Evolutionary conservation across 176 grass and related monocot species (phyloP).

Genomic region (Sorghum bicolor): DNA sequence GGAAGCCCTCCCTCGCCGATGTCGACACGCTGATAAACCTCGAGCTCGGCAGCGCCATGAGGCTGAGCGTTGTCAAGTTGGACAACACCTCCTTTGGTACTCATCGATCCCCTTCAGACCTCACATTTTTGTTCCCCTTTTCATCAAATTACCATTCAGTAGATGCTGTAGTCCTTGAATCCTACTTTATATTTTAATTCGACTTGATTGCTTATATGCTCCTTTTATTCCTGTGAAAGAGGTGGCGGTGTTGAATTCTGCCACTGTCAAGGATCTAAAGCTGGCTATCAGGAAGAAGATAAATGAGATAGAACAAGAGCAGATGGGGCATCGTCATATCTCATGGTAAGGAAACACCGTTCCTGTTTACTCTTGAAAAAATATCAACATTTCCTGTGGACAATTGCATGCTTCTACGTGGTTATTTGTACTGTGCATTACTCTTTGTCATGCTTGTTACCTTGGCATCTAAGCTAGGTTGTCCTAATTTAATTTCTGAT

Average conservation of each 20-base stretch:
- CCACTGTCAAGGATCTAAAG: conserved; percentile 85
- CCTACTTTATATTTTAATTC: background rate
- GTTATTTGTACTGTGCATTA: background rate
- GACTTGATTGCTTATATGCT: background rate
- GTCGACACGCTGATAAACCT: conserved; percentile 86
- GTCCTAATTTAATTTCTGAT: background rate
- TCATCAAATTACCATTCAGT: background rate
- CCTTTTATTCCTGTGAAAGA: conserved; percentile 40
- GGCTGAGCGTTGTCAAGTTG: conserved; percentile 59
- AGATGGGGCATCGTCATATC: conserved; percentile 89
- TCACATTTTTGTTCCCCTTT: conserved; percentile 1
- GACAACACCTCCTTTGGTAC: conserved; percentile 72
- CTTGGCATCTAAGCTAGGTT: background rate
- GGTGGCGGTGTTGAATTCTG: conserved; percentile 57
- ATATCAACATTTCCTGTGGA: background rate
- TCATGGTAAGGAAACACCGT: conserved; percentile 53
- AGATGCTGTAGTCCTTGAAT: background rate
- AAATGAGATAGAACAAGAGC: conserved; percentile 66
- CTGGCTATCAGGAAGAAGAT: conserved; percentile 76
- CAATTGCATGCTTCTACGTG: background rate
- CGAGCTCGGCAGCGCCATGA: conserved; percentile 84
- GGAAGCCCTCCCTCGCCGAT: conserved; percentile 59
- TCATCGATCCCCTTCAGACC: background rate
- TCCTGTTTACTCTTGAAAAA: background rate
- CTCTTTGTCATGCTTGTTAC: background rate